Evolutionary conservation across 2,329 filamentous ascomycete species (phyloP).

Genomic region (Tolypocladium pustulatum): DNA sequence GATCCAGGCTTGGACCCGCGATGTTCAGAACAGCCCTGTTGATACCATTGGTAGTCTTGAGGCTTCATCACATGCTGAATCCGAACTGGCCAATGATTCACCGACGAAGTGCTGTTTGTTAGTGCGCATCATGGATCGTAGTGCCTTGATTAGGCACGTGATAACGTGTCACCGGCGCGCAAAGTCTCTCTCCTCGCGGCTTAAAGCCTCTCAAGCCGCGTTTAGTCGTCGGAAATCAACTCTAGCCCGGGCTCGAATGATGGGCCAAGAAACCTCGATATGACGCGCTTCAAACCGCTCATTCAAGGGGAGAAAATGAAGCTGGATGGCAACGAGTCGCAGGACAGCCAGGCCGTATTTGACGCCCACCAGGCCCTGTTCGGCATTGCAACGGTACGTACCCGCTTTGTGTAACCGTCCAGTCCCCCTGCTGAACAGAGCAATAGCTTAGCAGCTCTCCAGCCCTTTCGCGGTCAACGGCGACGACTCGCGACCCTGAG

Average conservation of each 20-base stretch:
- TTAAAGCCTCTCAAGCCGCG: neutral
- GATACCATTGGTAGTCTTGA: neutral
- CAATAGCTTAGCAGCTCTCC: conserved; percentile 4
- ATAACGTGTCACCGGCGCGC: conserved; percentile 15
- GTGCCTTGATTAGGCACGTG: conserved; percentile 12
- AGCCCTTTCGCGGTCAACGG: too few relatives aligned
- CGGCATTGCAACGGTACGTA: conserved; percentile 28
- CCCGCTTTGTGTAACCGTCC: neutral
- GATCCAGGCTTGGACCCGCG: neutral
- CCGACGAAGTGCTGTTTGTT: neutral
- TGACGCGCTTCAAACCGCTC: conserved; percentile 18
- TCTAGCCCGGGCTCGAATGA: conserved; percentile 4
- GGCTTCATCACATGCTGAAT: neutral
- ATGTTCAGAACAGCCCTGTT: neutral
- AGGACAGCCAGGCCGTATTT: conserved; percentile 33
- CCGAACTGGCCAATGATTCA: neutral
- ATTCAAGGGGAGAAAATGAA: conserved; percentile 15
- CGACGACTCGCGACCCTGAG: neutral
- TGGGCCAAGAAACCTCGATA: conserved; percentile 10
- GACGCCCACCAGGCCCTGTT: conserved; percentile 26
- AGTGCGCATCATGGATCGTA: neutral
- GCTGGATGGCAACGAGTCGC: conserved; percentile 24
- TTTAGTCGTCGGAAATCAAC: neutral
- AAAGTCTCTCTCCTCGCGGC: neutral
- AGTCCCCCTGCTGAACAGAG: neutral